These are phyloP conservation scores for Basipetospora sp. DNA, from an alignment of 2,329 filamentous ascomycete genomes.

Conservation along the genomic window DNA sequence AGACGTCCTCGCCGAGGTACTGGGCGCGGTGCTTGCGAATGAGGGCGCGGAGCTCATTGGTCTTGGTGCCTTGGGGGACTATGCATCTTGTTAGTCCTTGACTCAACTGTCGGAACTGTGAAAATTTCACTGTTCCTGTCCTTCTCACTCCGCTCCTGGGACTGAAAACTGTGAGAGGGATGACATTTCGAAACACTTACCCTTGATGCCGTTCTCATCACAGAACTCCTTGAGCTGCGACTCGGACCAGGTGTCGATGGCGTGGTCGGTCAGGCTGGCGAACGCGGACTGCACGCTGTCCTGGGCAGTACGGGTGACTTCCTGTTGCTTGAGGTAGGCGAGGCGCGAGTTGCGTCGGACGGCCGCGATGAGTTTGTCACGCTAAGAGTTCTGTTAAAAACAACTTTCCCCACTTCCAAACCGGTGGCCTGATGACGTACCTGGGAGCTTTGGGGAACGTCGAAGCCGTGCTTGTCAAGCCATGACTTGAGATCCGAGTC, in stretches of 20 bases:
- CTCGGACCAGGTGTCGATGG: slow-evolving; percentile 85
- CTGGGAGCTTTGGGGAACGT: slow-evolving; percentile 66
- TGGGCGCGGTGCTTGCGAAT: slow-evolving; percentile 73
- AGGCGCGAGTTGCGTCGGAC: slow-evolving; percentile 83
- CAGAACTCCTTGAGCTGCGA: slow-evolving; percentile 78
- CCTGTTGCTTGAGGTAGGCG: slow-evolving; percentile 54
- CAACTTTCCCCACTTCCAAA: too few species aligned
- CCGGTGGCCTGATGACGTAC: slow-evolving; percentile 15
- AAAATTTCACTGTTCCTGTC: too few species aligned
- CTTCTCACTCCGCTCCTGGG: too few species aligned
- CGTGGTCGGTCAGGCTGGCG: slow-evolving; percentile 60
- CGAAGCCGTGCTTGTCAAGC: slow-evolving; percentile 77
- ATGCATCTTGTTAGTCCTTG: too few species aligned
- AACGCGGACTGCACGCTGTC: slow-evolving; percentile 56
- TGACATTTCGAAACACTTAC: slow-evolving; percentile 14
- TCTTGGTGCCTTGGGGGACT: slow-evolving; percentile 82
- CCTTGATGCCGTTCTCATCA: slow-evolving; percentile 69
- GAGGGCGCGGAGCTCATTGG: slow-evolving; percentile 77
- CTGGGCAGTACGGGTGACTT: slow-evolving; percentile 43
- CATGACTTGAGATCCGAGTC: slow-evolving; percentile 88
- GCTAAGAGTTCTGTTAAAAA: slow-evolving; percentile 29
- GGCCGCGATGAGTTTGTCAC: slow-evolving; percentile 75
- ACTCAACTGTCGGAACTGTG: too few species aligned
- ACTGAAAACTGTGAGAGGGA: background rate
- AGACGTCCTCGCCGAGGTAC: slow-evolving; percentile 50